These are phyloP conservation scores for Globisporangium cylindrosporum DNA, from an alignment of 352 stramenopile genomes.

Conservation along the genomic window DNA sequence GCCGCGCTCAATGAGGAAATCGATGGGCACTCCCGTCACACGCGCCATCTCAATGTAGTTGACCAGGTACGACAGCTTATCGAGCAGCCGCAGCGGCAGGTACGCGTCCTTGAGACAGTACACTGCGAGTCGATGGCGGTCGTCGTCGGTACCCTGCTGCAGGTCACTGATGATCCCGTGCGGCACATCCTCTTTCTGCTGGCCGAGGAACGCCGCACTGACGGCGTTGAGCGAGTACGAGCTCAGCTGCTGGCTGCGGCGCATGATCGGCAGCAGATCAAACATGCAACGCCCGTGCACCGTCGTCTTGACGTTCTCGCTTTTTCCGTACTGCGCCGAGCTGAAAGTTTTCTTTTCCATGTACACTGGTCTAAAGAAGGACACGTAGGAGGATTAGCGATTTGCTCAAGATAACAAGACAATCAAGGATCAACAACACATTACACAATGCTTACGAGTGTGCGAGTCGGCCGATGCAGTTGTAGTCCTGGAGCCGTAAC, in stretches of 20 bases:
- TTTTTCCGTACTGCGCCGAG: conserved; percentile 96
- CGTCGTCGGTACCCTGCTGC: conserved; percentile 95
- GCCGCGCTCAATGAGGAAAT: conserved; percentile 97
- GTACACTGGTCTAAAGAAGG: conserved; percentile 42
- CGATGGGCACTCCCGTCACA: conserved; percentile 97
- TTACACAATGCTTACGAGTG: conserved; percentile 56
- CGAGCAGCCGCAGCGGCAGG: conserved; percentile 95
- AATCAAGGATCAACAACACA: neutral
- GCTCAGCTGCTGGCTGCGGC: conserved; percentile 98
- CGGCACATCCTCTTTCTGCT: conserved; percentile 99
- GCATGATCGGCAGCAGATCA: conserved; percentile 99
- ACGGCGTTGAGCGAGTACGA: conserved; percentile 99
- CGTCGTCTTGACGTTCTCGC: conserved; percentile 97
- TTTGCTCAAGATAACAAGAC: neutral
- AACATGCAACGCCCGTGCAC: conserved; percentile 98
- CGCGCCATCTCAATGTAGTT: conserved; percentile 99
- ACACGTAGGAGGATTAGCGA: neutral
- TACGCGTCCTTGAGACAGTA: conserved; percentile 99
- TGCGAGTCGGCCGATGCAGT: conserved; percentile 85
- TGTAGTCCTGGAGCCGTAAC: conserved; percentile 79
- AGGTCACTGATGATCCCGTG: conserved; percentile 98
- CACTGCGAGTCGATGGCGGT: conserved; percentile 96
- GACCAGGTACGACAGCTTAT: conserved; percentile 98
- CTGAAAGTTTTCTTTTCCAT: conserved; percentile 99
- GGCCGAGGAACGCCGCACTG: conserved; percentile 95